phyloP scores from a whole-genome alignment of 1,284 basidiomycete genomes.

The Uromyces viciae-fabae region DNA sequence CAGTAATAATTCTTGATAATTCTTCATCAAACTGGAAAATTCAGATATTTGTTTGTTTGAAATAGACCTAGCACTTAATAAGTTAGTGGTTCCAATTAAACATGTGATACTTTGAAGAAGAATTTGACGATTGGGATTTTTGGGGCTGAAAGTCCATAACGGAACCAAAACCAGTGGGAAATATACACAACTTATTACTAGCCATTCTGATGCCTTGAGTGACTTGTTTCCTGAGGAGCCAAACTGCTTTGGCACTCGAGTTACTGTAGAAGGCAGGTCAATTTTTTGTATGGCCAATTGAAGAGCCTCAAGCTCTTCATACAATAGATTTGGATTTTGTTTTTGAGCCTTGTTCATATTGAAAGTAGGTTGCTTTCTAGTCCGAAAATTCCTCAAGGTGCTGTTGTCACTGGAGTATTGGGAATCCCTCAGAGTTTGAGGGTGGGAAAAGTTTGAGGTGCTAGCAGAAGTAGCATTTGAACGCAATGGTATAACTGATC shows the following conservation, averaged over 20 bases:
- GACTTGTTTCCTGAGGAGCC: constrained; percentile 2
- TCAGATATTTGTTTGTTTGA: not conserved
- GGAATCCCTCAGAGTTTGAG: not conserved
- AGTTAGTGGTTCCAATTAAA: constrained; percentile 13
- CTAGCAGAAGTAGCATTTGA: not conserved
- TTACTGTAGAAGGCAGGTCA: not conserved
- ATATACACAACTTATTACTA: constrained; percentile 1
- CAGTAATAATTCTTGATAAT: constrained; percentile 14
- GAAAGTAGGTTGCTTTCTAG: not conserved
- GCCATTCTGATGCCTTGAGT: constrained; percentile 28
- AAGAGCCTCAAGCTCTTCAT: constrained; percentile 10
- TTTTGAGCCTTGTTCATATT: not conserved
- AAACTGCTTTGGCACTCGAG: constrained; percentile 5
- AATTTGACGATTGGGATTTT: not conserved
- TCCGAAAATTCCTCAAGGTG: not conserved
- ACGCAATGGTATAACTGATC: too few species aligned
- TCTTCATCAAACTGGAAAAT: constrained; percentile 12
- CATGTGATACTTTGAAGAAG: not conserved
- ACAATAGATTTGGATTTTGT: not conserved
- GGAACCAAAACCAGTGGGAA: constrained; percentile 2
- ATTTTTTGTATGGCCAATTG: constrained; percentile 1
- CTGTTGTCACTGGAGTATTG: constrained; percentile 6
- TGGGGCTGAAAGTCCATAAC: not conserved
- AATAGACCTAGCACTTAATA: constrained; percentile 4
- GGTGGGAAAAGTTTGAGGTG: not conserved